These are phyloP conservation scores for Phytopythium montanum DNA, from an alignment of 352 stramenopile species.

Conservation along the genomic window DNA sequence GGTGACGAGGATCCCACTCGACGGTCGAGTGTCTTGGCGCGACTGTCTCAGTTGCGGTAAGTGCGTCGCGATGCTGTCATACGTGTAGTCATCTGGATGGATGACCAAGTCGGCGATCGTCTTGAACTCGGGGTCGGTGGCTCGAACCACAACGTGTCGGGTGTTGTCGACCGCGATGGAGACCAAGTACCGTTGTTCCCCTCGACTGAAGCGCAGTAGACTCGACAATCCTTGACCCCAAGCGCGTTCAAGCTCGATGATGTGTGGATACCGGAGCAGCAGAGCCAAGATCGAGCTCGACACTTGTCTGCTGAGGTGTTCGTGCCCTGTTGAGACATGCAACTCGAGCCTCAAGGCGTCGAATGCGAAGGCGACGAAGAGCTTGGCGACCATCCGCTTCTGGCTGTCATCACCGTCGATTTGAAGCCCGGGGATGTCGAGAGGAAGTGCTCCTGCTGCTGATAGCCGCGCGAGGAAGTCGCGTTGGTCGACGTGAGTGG, in stretches of 20 bases:
- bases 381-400: slow-evolving; percentile 14
- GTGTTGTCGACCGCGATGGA: slow-evolving; percentile 28
- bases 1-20: slow-evolving; percentile 28
- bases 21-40: not conserved
- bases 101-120: slow-evolving; percentile 51
- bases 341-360: slow-evolving; percentile 38
- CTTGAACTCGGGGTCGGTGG: slow-evolving; percentile 53
- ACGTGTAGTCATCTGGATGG: slow-evolving; percentile 37
- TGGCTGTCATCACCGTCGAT: not conserved
- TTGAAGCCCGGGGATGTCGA: not conserved
- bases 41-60: not conserved
- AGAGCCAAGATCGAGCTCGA: slow-evolving; percentile 47
- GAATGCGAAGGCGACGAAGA: slow-evolving; percentile 37
- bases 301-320: slow-evolving; percentile 4
- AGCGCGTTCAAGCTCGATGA: slow-evolving; percentile 46
- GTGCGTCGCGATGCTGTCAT: not conserved
- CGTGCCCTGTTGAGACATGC: not conserved
- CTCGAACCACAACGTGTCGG: slow-evolving; percentile 31
- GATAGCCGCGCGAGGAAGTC: not conserved
- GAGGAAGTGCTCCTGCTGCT: not conserved
- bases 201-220: slow-evolving; percentile 32
- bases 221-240: slow-evolving; percentile 41
- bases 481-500: slow-evolving; percentile 33
- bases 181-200: slow-evolving; percentile 44
- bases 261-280: slow-evolving; percentile 34